Base-by-base conservation (phyloP, 192 early-diverging fungal species). In the Backusella circina region DNA sequence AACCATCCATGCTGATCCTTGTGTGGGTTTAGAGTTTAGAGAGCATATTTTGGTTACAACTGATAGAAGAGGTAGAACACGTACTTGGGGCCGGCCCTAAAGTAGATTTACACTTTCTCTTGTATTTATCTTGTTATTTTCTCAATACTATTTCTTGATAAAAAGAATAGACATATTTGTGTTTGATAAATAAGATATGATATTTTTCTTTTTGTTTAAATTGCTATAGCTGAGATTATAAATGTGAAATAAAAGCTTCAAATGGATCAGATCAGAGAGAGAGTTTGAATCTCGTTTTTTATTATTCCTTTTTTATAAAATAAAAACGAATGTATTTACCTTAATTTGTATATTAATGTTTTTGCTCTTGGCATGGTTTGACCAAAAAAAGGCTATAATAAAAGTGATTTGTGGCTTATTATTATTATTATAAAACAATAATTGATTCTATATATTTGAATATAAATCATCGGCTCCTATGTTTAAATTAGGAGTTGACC, bases 51-150 rank as follows among this genome's bases (percentile, higher is more conserved):
- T 80, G 10, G 65, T 80, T 3, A 80, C 79, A 16, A 77, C 79
- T 2, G 79, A 80, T 72, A 70, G 79, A 31, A 64, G 79, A 38
- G 79, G 79, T 12, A 64, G 75, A 30, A 67, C 73, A n/a, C 70
- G 75, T 39, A 76, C 51, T 15, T 80, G 79, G 79, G 74, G 79
- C 70, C 47, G 79, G 51, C 79, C 79, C 37, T 77, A 64, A 71
- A 18, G 44, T 47, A 36, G 35, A 35, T 35, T 5, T n/a, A 16
- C 4, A 16, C 15, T 65, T 31, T 65, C 15, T 64, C 57, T 28
- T 26, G 64, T 30, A 30, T 26, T 65, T 32, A 30, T 65, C 30
- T 16, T 41, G 8, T 26, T 65, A 9, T 26, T 16, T 30, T 30
- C 21, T 13, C 9, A 3, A 30, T 13, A 30, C 5, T 32, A 65